These are phyloP conservation scores for Aspergillus sp. DNA, from an alignment of 2,329 filamentous ascomycete genomes.

Conservation along the genomic window DNA sequence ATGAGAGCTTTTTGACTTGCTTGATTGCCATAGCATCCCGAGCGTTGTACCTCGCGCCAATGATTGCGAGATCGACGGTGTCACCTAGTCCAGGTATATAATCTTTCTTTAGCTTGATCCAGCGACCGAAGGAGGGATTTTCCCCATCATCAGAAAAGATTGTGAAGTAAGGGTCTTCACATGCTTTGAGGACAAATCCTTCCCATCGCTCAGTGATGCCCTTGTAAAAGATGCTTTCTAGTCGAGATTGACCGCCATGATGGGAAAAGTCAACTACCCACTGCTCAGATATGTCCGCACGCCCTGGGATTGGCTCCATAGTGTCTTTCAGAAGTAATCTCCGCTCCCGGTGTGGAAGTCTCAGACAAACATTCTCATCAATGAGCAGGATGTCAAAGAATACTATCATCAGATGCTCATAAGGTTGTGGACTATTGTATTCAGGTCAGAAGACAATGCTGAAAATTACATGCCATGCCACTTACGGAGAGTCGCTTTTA, in stretches of 20 bases:
- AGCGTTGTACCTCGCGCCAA: constrained; percentile 73
- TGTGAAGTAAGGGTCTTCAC: constrained; percentile 74
- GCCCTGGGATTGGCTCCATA: constrained; percentile 58
- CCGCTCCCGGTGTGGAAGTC: constrained; percentile 45
- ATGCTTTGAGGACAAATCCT: constrained; percentile 77
- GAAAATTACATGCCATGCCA: constrained; percentile 7
- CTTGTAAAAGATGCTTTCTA: constrained; percentile 67
- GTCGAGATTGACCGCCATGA: constrained; percentile 51
- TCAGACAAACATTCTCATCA: constrained; percentile 56
- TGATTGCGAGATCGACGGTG: constrained; percentile 76
- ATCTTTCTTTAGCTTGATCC: constrained; percentile 86
- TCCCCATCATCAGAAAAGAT: constrained; percentile 41
- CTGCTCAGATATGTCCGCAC: constrained; percentile 67
- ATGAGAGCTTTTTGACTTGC: constrained; percentile 59
- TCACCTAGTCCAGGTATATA: constrained; percentile 79
- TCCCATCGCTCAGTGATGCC: constrained; percentile 69
- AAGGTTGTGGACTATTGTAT: constrained; percentile 44
- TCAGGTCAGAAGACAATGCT: constrained; percentile 17
- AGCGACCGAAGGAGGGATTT: constrained; percentile 43
- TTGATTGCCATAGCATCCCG: constrained; percentile 58
- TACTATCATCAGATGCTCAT: constrained; percentile 62
- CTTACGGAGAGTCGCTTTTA: constrained; percentile 67
- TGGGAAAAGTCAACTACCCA: constrained; percentile 67
- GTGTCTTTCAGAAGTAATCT: constrained; percentile 59
- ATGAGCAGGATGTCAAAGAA: constrained; percentile 63